phyloP scores from a whole-genome alignment of 495 filamentous ascomycete genomes.

The Neurospora tetrasperma region DNA sequence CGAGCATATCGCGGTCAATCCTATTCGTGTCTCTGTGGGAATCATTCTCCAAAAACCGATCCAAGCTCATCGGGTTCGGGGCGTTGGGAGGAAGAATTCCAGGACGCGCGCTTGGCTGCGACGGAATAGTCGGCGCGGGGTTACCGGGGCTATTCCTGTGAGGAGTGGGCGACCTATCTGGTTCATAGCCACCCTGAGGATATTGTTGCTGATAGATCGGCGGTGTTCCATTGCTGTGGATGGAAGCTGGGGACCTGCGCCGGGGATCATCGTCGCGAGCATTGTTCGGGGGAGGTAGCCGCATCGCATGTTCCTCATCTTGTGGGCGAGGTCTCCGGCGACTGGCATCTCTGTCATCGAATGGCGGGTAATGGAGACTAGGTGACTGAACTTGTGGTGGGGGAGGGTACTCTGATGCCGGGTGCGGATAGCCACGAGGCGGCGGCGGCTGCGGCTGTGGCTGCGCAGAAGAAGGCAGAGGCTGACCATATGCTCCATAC shows the following conservation, averaged over 20 bases:
- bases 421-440: slow-evolving; percentile 8
- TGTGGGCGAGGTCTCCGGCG: slow-evolving; percentile 25
- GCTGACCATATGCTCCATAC: slow-evolving; percentile 42
- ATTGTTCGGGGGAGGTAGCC: slow-evolving; percentile 36
- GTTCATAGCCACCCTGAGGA: slow-evolving; percentile 16
- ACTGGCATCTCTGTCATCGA: slow-evolving; percentile 26
- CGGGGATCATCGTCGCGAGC: slow-evolving; percentile 33
- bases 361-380: slow-evolving; percentile 26
- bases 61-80: slow-evolving; percentile 34
- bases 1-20: slow-evolving; percentile 39
- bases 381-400: slow-evolving; percentile 16
- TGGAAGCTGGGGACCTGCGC: slow-evolving; percentile 36
- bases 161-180: slow-evolving; percentile 13
- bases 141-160: slow-evolving; percentile 20
- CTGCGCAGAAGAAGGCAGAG: slow-evolving; percentile 20
- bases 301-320: slow-evolving; percentile 32
- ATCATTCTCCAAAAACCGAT: slow-evolving; percentile 28
- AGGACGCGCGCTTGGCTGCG: not conserved
- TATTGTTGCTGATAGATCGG: slow-evolving; percentile 22
- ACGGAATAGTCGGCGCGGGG: slow-evolving; percentile 3
- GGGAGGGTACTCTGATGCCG: slow-evolving; percentile 16
- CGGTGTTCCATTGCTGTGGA: slow-evolving; percentile 30
- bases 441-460: slow-evolving; percentile 6
- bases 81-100: not conserved
- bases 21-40: slow-evolving; percentile 16